Base-by-base conservation (phyloP, 805 yeast species). In the Ogataea neopini region DNA sequence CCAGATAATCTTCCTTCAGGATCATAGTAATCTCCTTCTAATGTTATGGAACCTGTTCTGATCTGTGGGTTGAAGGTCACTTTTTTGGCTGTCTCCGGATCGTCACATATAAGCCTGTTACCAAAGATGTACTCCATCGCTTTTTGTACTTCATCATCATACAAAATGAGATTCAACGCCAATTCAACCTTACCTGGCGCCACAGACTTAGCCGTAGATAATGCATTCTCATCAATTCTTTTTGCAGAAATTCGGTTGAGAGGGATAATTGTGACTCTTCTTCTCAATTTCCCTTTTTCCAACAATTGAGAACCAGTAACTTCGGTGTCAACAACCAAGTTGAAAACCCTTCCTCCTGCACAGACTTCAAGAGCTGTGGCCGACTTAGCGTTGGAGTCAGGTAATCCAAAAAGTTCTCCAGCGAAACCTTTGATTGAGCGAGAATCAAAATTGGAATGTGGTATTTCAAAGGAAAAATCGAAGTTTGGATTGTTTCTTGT, bases 1-100 rank as follows among this genome's bases (percentile, higher is more conserved):
- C 99, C 99, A 1, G 97, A 87, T 22, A 94, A 72, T 6, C 96
- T 88, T 13, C 99, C 99, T 55, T 86, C 89, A 0, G 99, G 99
- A 62, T 94, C 99, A 67, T 91, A 94, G 9, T 85, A 78, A 64
- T 94, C 99, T 43, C 99, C 99, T 45, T 90, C 91, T 28, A 87
- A 64, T 0, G 99, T 94, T 13, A 95, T 89, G 25, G 95, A 84
- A 58, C 90, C 82, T 0, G 91, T 75, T 52, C 88, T 76, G 13
- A 92, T 82, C 45, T 80, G 77, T 0, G 92, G 94, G 63, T 91
- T 83, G 63, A 90, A 89, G 0, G 97, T 88, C n/a, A 94, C 86
- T 40, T 75, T 73, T 56, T 91, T 86, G 0, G 99, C 98, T 0
- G 96, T 83, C 13, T 86, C 84, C 0, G 96, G 87, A 66, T 90